Percentiles rank a stretch among this genome's conserved stretches.
phyloP scores from a whole-genome alignment of 139 green algal species.

The Limnomonas spitsbergensis region DNA sequence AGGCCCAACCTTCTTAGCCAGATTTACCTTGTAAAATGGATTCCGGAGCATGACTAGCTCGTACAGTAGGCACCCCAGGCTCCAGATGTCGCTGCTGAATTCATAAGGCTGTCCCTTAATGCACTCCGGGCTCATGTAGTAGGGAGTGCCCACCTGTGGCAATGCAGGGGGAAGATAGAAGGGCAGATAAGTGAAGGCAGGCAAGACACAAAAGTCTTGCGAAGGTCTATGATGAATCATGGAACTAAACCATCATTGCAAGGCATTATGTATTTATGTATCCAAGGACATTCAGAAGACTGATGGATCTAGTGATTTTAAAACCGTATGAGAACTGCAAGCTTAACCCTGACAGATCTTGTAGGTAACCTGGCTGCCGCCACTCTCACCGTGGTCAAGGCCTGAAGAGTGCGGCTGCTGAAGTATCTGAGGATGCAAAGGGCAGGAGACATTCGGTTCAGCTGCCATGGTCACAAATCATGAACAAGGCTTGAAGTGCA shows the following conservation, averaged over 20 bases:
- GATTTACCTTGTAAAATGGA: conserved; percentile 49
- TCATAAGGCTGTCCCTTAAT: conserved; percentile 68
- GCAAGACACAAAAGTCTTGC: too few species aligned
- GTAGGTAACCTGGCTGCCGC: too few species aligned
- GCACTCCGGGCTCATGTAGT: conserved; percentile 39
- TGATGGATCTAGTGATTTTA: too few species aligned
- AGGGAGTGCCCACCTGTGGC: conserved; percentile 60
- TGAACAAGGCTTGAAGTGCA: too few species aligned
- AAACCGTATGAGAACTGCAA: too few species aligned
- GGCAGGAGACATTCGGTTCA: not conserved
- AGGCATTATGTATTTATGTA: too few species aligned
- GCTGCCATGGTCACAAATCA: too few species aligned
- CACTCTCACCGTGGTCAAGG: conserved; percentile 16
- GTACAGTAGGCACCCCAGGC: conserved; percentile 74
- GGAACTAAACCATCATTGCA: too few species aligned
- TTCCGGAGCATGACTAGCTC: conserved; percentile 64
- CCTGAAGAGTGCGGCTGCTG: conserved; percentile 44
- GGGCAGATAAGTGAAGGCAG: not conserved
- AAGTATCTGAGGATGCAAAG: conserved; percentile 36
- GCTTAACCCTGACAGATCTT: too few species aligned
- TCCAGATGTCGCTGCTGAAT: conserved; percentile 72
- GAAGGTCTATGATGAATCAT: too few species aligned
- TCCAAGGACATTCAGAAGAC: too few species aligned
- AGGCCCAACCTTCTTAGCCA: too few species aligned
- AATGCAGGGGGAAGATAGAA: conserved; percentile 30